Percentiles rank a stretch among this genome's conserved stretches.
phyloP scores from a whole-genome alignment of 2,329 filamentous ascomycete species.

The Proliferodiscus dingleyae region DNA sequence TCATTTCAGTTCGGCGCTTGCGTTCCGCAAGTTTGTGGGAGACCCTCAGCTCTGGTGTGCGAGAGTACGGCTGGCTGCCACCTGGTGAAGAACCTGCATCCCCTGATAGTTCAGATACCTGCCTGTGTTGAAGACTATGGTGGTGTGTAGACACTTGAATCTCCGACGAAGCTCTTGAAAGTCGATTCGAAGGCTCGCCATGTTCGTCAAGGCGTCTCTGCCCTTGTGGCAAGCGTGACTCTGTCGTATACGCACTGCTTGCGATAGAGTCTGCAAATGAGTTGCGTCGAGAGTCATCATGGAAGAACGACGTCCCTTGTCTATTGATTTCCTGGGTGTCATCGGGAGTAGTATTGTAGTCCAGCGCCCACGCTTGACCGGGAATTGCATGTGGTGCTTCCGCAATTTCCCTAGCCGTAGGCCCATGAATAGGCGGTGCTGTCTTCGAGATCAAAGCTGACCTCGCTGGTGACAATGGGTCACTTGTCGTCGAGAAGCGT shows the following conservation, averaged over 20 bases:
- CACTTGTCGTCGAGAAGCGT: slow-evolving; percentile 9
- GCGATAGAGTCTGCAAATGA: slow-evolving; percentile 73
- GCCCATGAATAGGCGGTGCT: slow-evolving; percentile 73
- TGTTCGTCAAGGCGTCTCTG: slow-evolving; percentile 67
- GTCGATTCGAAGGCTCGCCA: slow-evolving; percentile 34
- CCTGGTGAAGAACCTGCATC: slow-evolving; percentile 45
- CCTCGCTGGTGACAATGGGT: slow-evolving; percentile 8
- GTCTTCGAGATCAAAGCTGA: slow-evolving; percentile 43
- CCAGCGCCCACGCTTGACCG: slow-evolving; percentile 77
- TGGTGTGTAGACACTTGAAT: slow-evolving; percentile 54
- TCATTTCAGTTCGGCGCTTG: slow-evolving; percentile 83
- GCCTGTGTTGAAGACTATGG: slow-evolving; percentile 70
- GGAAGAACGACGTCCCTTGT: slow-evolving; percentile 33
- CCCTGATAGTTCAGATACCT: slow-evolving; percentile 62
- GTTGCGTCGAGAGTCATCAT: slow-evolving; percentile 61
- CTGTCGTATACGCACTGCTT: slow-evolving; percentile 73
- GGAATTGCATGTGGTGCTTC: slow-evolving; percentile 74
- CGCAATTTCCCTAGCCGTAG: slow-evolving; percentile 58
- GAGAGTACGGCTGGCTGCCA: slow-evolving; percentile 70
- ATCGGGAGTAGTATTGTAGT: slow-evolving; percentile 36
- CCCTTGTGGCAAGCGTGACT: slow-evolving; percentile 66
- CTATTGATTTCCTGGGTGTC: slow-evolving; percentile 55
- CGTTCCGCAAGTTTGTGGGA: slow-evolving; percentile 83
- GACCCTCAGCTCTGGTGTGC: slow-evolving; percentile 75
- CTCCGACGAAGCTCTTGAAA: slow-evolving; percentile 48